A percentile compares a stretch with the other conserved stretches of the same genome.
These are phyloP conservation scores for Pseudopyrenochaeta lycopersici DNA, from an alignment of 2,329 filamentous ascomycete genomes.

Conservation along the genomic window DNA sequence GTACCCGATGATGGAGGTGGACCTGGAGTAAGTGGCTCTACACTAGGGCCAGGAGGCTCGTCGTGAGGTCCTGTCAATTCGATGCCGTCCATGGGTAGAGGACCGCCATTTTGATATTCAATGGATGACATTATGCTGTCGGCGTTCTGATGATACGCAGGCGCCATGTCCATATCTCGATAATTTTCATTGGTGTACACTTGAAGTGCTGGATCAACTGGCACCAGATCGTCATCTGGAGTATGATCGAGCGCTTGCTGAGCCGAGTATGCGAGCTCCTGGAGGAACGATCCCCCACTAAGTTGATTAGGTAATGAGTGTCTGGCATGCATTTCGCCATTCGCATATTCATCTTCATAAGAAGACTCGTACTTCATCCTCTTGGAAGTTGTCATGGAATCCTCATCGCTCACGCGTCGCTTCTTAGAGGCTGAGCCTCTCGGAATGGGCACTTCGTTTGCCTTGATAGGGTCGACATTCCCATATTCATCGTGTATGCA, in stretches of 20 bases:
- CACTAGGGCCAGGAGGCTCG: slow-evolving; percentile 24
- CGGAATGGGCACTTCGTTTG: slow-evolving; percentile 68
- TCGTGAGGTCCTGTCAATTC: slow-evolving; percentile 16
- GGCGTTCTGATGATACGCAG: slow-evolving; percentile 24
- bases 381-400: slow-evolving; percentile 26
- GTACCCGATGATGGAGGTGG: slow-evolving; percentile 18
- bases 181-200: slow-evolving; percentile 29
- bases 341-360: slow-evolving; percentile 30
- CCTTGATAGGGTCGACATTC: slow-evolving; percentile 70
- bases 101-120: slow-evolving; percentile 33
- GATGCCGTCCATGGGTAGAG: slow-evolving; percentile 24
- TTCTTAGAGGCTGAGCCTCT: slow-evolving; percentile 66
- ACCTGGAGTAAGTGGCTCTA: slow-evolving; percentile 40
- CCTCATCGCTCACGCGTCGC: slow-evolving; percentile 54
- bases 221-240: slow-evolving; percentile 34
- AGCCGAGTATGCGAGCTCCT: slow-evolving; percentile 40
- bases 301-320: slow-evolving; percentile 34
- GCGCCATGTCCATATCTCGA: slow-evolving; percentile 16
- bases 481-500: slow-evolving; percentile 73
- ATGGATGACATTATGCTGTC: slow-evolving; percentile 47
- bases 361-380: slow-evolving; percentile 41
- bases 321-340: slow-evolving; percentile 33
- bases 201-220: slow-evolving; percentile 41
- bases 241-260: slow-evolving; percentile 36
- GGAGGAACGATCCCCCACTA: slow-evolving; percentile 28